Percentiles rank a stretch among this genome's conserved stretches.
phyloP scores from a whole-genome alignment of 1,139 yeast genomes.

The Yamadazyma triangularis region DNA sequence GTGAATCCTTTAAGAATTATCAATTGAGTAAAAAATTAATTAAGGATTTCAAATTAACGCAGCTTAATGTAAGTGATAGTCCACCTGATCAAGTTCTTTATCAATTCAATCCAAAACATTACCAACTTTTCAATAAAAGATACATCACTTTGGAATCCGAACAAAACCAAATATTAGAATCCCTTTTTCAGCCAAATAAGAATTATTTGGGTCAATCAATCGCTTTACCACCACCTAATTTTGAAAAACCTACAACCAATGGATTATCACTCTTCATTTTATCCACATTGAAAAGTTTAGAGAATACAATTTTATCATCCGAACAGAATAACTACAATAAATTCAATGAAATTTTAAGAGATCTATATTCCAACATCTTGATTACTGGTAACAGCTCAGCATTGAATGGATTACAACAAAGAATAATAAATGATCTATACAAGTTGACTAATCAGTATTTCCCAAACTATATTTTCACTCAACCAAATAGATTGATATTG shows the following conservation, averaged over 20 bases:
- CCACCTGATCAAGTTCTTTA: constrained; percentile 9
- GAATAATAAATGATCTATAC: constrained; percentile 56
- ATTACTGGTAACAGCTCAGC: constrained; percentile 65
- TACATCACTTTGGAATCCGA: constrained; percentile 38
- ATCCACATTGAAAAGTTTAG: constrained; percentile 33
- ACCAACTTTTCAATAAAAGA: constrained; percentile 45
- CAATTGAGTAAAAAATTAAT: constrained; percentile 37
- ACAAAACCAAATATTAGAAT: constrained; percentile 44
- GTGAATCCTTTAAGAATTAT: constrained; percentile 47
- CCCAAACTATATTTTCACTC: constrained; percentile 41
- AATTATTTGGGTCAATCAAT: constrained; percentile 26
- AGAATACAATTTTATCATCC: constrained; percentile 25
- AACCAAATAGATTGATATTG: constrained; percentile 14
- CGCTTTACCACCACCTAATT: constrained; percentile 15
- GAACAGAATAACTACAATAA: constrained; percentile 22
- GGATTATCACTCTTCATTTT: constrained; percentile 40
- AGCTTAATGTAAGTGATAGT: constrained; percentile 28
- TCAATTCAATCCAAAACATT: constrained; percentile 20
- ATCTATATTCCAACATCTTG: constrained; percentile 52
- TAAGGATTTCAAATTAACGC: constrained; percentile 47
- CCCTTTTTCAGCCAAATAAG: constrained; percentile 50
- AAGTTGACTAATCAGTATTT: constrained; percentile 41
- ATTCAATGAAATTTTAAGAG: constrained; percentile 39
- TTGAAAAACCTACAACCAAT: constrained; percentile 36
- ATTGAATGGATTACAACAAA: constrained; percentile 56